Conservation (phyloP, 495 filamentous ascomycete species). For the Jackrogersella minutella region DNA sequence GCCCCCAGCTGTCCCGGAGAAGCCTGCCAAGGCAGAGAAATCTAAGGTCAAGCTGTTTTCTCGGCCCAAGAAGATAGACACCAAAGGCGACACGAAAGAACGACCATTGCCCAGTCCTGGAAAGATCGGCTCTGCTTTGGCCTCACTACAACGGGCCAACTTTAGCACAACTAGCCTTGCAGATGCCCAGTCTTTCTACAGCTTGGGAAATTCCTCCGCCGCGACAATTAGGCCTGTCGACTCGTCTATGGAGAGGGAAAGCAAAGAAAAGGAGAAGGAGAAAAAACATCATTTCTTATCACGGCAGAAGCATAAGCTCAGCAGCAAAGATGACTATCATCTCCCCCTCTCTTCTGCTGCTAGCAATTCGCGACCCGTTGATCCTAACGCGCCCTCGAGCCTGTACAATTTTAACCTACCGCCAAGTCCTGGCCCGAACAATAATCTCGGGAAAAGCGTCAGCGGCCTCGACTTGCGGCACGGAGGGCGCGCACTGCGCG, state of each 20-base stretch:
- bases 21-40: conserved; percentile 75
- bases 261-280: conserved; percentile 66
- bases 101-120: conserved; percentile 80
- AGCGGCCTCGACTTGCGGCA: conserved; percentile 86
- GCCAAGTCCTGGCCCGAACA: conserved; percentile 75
- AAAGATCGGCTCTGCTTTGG: conserved; percentile 71
- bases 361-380: conserved; percentile 86
- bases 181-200: conserved; percentile 83
- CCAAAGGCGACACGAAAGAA: conserved; percentile 74
- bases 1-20: conserved; percentile 62
- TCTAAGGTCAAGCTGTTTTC: conserved; percentile 94
- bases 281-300: conserved; percentile 86
- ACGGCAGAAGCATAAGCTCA: conserved; percentile 89
- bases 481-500: conserved; percentile 81
- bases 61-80: conserved; percentile 82
- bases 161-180: conserved; percentile 78
- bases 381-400: conserved; percentile 83
- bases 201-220: conserved; percentile 80
- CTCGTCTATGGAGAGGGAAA: conserved; percentile 44
- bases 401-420: conserved; percentile 76
- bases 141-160: conserved; percentile 71
- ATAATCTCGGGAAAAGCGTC: conserved; percentile 75
- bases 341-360: conserved; percentile 85
- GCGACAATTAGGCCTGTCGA: conserved; percentile 72
- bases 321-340: conserved; percentile 80